Base-by-base conservation (phyloP, 768 basidiomycete genomes). In the Mycena venus region DNA sequence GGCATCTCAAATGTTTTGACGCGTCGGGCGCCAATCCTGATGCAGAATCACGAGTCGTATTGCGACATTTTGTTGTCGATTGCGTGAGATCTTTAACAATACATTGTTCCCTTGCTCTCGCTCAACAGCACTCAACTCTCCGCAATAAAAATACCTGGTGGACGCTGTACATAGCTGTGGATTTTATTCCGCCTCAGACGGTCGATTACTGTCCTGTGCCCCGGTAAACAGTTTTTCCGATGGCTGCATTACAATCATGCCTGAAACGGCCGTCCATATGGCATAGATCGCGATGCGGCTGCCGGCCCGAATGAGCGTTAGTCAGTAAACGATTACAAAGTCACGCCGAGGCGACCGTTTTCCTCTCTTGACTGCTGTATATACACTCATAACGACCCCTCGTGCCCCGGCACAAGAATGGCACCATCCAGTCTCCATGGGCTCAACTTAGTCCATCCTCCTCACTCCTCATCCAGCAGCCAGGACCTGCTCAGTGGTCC, bases 381-480 rank as follows among this genome's bases (percentile, higher is more conserved):
- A 64, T 71, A 71, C 60, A 19, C 55, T n/a, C 10, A 15, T 12
- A n/a, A 21, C 42, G 4, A 49, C 14, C 58, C 38, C 38, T 65
- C 73, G 63, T 64, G 51, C 44, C 47, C 32, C 34, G 11, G 55
- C 62, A 69, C 68, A 73, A 79, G 63, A 44, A 93, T 94, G 93
- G 84, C 90, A 49, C 89, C 93, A 29, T 82, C 91, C 14, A 90
- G 88, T 69, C 85, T 96, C 14, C 91, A 95, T 68, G 95, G 95
- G 34, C 92, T 96, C 81, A 95, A 96, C 84, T 86, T 95, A 83
- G 88, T 96, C 65, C 91, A 92, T 55, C 88, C 92, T 49, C 78
- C 84, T 25, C 82, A 84, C 31, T 80, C 83, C 21, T 78, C 86
- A 19, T 78, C 85, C 7, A 86, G 88, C 76, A 79, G 82, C 32